Base-by-base conservation (phyloP, 2,329 filamentous ascomycete genomes). In the Exophiala bonariae region DNA sequence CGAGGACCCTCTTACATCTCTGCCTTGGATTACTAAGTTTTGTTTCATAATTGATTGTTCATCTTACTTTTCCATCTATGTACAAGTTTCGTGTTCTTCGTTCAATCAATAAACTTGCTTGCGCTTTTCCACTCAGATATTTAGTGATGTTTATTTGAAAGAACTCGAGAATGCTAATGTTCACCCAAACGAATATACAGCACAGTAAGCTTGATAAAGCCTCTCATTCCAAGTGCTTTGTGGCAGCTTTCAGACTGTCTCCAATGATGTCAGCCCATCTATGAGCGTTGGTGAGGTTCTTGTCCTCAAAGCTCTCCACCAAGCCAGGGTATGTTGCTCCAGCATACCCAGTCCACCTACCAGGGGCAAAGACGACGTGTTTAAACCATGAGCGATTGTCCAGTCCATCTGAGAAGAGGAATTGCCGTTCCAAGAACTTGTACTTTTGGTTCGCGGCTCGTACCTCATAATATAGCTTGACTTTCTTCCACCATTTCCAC, bases 291-390 rank as follows among this genome's bases (percentile, higher is more conserved):
- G 61, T 60, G 47, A 65, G 41, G 62, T 79, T 70, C 2, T 66
- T 64, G 35, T 71, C 75, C 20, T 83, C 78, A 37, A 85, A 69
- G 41, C 75, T 78, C 63, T 85, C 82, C 4, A 83, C 77, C n/a
- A 85, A 65, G 1, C 81, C 80, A 1, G 82, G 82, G 58, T 80
- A 85, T 7, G 81, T 83, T 3, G 78, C 82, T 3, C 90, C 91
- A 0, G 89, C 75, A 66, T 96, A 96, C 0, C 91, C 91, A 0
- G 89, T 96, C 89, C 90, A 95, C 38, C 92, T 66, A 0, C 91
- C 91, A 0, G 91, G 91, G 1, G 91, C 91, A 68, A 95, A 96
- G 1, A 96, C 86, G 2, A 96, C 86, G 61, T 96, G 92, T 72
- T 96, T 96, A 73, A 92, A 97, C 90, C 90, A 96, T 18, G 74